Conservation (phyloP, 2,329 filamentous ascomycete genomes). For the Coccinonectria pachysandricola region DNA sequence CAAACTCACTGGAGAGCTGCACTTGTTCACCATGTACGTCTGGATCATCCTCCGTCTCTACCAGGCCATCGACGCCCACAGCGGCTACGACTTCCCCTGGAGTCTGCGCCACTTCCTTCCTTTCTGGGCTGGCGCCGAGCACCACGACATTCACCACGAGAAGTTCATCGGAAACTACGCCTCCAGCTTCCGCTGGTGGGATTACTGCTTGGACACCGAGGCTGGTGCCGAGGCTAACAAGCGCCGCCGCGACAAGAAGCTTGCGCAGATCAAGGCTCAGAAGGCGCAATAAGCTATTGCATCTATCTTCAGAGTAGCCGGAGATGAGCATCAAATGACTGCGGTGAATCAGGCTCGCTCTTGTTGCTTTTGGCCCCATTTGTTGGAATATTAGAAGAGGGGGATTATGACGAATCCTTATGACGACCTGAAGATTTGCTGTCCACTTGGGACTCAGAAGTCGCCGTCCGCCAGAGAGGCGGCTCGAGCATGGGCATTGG, state of each 20-base stretch:
- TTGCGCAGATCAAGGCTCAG: constrained; percentile 53
- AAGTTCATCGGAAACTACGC: constrained; percentile 98
- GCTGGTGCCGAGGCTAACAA: constrained; percentile 79
- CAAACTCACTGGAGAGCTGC: constrained; percentile 71
- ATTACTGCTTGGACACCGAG: constrained; percentile 88
- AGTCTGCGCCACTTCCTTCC: constrained; percentile 89
- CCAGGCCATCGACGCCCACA: constrained; percentile 96
- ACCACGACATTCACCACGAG: constrained; percentile 96
- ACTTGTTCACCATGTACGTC: constrained; percentile 94
- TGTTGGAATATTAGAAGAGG: constrained; percentile 5
- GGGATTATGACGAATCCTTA: constrained; percentile 10
- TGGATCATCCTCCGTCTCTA: constrained; percentile 92
- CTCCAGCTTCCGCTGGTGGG: constrained; percentile 99
- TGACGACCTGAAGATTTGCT: constrained; percentile 15
- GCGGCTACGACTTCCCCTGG: constrained; percentile 98
- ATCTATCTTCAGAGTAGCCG: constrained; percentile 3
- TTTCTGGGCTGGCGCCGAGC: constrained; percentile 94
- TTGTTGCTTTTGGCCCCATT: constrained; percentile 2
- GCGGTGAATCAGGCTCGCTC: constrained; percentile 14
- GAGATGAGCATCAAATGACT: constrained; percentile 9
- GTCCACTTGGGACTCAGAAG: constrained; percentile 8
- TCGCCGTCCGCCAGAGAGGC: constrained; percentile 11
- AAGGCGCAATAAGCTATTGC: constrained; percentile 48
- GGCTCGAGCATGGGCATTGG: constrained; percentile 20
- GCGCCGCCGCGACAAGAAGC: constrained; percentile 69